A percentile compares a stretch with the other conserved stretches of the same genome.
phyloP scores from a whole-genome alignment of 768 basidiomycete genomes.

The Clavulina sp. region DNA sequence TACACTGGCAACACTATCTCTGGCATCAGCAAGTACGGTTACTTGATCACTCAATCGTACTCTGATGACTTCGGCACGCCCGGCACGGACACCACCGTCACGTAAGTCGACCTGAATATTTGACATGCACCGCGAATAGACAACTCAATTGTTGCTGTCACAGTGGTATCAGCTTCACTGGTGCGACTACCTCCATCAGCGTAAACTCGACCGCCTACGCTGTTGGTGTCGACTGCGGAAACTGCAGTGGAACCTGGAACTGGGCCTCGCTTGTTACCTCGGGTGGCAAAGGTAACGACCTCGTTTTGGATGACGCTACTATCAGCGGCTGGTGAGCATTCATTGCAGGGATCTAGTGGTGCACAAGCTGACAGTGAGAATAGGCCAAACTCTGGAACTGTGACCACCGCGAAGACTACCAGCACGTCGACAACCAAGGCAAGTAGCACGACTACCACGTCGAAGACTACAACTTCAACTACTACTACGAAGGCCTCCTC shows the following conservation, averaged over 20 bases:
- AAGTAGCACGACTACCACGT: background rate
- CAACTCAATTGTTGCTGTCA: conserved; percentile 26
- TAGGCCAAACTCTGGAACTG: conserved; percentile 36
- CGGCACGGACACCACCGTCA: conserved; percentile 38
- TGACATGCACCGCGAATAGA: background rate
- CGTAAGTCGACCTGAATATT: conserved; percentile 11
- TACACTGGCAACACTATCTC: conserved; percentile 32
- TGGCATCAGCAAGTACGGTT: conserved; percentile 31
- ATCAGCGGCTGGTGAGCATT: too few relatives aligned
- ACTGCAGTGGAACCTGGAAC: too few relatives aligned
- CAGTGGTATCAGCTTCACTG: too few relatives aligned
- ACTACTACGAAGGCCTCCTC: background rate
- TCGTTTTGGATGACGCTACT: too few relatives aligned
- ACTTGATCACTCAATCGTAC: conserved; percentile 52
- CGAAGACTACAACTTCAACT: background rate
- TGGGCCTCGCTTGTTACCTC: too few relatives aligned
- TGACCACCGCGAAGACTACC: conserved; percentile 26
- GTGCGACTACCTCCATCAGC: too few relatives aligned
- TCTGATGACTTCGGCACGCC: conserved; percentile 34
- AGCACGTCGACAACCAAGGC: conserved; percentile 14
- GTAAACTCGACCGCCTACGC: too few relatives aligned
- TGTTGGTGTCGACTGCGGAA: too few relatives aligned
- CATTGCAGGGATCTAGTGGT: too few relatives aligned
- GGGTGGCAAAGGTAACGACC: too few relatives aligned
- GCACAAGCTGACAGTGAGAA: conserved; percentile 29